These are phyloP conservation scores for Plasmodium ovale DNA, from an alignment of 169 alveolate species.

Conservation along the genomic window DNA sequence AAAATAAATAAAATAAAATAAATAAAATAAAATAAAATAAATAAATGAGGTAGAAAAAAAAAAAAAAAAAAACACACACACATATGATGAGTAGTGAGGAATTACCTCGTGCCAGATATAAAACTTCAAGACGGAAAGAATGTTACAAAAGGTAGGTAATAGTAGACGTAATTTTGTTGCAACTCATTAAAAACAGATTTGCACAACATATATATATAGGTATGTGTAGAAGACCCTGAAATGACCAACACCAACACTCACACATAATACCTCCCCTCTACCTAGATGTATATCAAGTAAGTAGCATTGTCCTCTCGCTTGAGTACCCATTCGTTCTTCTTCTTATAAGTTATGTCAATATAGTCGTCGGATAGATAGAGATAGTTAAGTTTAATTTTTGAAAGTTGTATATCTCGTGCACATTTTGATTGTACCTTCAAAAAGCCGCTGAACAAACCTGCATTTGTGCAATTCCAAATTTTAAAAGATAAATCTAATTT, in stretches of 20 bases:
- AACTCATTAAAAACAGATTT: too few species aligned
- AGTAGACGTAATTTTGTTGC: too few species aligned
- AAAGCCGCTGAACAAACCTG: conserved; percentile 74
- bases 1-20: too few species aligned
- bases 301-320: conserved; percentile 53
- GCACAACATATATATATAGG: too few species aligned
- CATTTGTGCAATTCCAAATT: conserved; percentile 70
- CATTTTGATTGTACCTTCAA: conserved; percentile 66
- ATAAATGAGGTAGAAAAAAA: not conserved
- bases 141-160: too few species aligned
- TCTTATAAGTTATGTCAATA: conserved; percentile 51
- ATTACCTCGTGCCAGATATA: too few species aligned
- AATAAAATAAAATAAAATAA: too few species aligned
- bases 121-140: too few species aligned
- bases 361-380: conserved; percentile 30
- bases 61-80: too few species aligned
- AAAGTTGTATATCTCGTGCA: conserved; percentile 41
- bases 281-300: conserved; percentile 30
- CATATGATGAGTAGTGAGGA: too few species aligned
- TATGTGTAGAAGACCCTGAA: too few species aligned
- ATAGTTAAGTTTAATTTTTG: conserved; percentile 52
- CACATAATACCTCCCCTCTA: not conserved
- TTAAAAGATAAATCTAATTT: conserved; percentile 67
- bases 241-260: too few species aligned
- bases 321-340: conserved; percentile 69